Base-by-base conservation (phyloP, 768 basidiomycete genomes). In the Pleurotus cornucopiae region DNA sequence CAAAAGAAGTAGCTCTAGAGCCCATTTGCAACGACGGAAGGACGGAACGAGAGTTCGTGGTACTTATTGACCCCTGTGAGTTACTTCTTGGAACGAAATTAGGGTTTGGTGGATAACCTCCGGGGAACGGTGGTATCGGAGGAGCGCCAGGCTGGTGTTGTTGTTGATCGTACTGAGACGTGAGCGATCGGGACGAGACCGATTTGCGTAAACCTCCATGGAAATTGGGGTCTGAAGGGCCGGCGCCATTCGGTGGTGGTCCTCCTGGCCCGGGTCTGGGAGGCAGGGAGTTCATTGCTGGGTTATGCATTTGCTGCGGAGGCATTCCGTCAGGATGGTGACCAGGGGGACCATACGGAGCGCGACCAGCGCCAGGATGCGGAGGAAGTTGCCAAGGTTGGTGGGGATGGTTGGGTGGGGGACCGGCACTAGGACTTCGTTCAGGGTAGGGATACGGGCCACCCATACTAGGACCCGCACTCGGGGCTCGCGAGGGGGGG, bases 11-110 rank as follows among this genome's bases (percentile, higher is more conserved):
- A 3, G 77, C 71, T 44, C 82, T 77, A 55, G 80, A 75, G 55
- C 74, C 75, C 51, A 79, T 61, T 59, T 84, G 80, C 20, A 81
- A 79, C 11, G 88, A 89, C 16, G 89, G 89, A 14, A 86, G 70
- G 57, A 89, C 62, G 1, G 82, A 74, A 25, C 83, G 81, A 9
- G 76, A 71, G 49, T 75, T 76, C 6, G 78, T 74, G 46, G 70
- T 70, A 59, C 71, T 71, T 47, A 78, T 55, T 59, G 65, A 70
- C 45, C 69, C 69, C 47, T 71, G 67, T 49, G 78, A 76, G 37
- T 69, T 71, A 54, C 69, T 77, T 54, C 75, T 69, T 1, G 74
- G 69, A 12, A 72, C 64, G 56, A 63, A 60, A 54, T 64, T 62
- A 20, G 41, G 57, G 49, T 66, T 64, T n/a, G 66, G 61, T 25